phyloP scores from a whole-genome alignment of 2,329 filamentous ascomycete species.

The Sporothrix humicola region DNA sequence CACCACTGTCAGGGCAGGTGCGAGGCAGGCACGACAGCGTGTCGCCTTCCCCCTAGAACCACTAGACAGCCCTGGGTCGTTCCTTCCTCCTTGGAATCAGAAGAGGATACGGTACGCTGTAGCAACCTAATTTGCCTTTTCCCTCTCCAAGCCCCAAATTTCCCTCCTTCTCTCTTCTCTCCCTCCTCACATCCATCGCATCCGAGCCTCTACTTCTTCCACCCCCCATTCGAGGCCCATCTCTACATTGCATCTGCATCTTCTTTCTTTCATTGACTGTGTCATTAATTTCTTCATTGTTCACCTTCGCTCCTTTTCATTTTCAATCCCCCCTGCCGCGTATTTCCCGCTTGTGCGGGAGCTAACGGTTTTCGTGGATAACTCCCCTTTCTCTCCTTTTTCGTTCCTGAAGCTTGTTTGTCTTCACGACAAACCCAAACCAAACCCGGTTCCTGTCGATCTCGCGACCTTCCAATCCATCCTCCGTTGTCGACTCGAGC shows the following conservation, averaged over 20 bases:
- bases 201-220: conserved; percentile 32
- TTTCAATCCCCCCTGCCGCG: conserved; percentile 7
- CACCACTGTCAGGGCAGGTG: background rate
- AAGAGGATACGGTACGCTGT: conserved; percentile 38
- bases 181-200: conserved; percentile 31
- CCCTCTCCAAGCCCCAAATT: conserved; percentile 30
- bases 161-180: conserved; percentile 30
- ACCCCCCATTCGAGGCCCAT: conserved; percentile 25
- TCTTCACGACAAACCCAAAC: background rate
- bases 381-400: conserved; percentile 18
- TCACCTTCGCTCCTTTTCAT: conserved; percentile 19
- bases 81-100: conserved; percentile 32
- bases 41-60: conserved; percentile 13
- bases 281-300: conserved; percentile 33
- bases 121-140: conserved; percentile 36
- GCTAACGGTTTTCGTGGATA: conserved; percentile 25
- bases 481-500: background rate
- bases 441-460: conserved; percentile 12
- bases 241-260: conserved; percentile 8
- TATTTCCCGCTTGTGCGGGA: conserved; percentile 34
- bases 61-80: conserved; percentile 28
- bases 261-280: conserved; percentile 33
- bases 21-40: conserved; percentile 23
- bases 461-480: background rate
- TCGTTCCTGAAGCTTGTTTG: conserved; percentile 21